Base-by-base conservation (phyloP, 1,284 basidiomycete species). In the Wolfiporia cocos region DNA sequence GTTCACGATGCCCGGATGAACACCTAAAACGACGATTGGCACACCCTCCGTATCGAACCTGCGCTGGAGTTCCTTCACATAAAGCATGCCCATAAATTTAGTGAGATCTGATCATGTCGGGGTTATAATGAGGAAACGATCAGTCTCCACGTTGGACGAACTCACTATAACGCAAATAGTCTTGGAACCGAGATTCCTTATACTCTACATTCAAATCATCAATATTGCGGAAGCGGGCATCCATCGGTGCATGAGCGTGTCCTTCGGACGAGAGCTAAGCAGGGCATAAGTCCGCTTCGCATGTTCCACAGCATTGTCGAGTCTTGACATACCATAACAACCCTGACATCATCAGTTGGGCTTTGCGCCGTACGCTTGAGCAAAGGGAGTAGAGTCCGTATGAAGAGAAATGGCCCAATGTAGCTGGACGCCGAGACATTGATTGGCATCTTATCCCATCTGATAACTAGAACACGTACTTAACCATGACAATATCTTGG, bases 351-450 rank as follows among this genome's bases (percentile, higher is more conserved):
- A 0, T 68, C 59, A 26, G 59, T 61, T 2, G 65, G 63, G 39
- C 67, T 54, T 20, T 64, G 51, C 1, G 71, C 67, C 0, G 76
- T 76, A 34, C 63, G 58, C 39, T 63, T 64, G 20, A 79, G 52
- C 7, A 77, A 49, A 0, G 74, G 71, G 20, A 78, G 64, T 4
- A 80, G 63, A 5, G 63, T 61, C n/a, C 60, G 57, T 3, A 72
- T 75, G 36, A 79, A 65, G 2, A 70, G 63, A 40, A 69, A 71
- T 0, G 66, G 65, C 11, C 69, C 64, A 26, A 79, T 58, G 34
- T 69, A 69, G 39, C 76, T 78, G 37, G 20, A 33, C 11, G 35
- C 7, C 21, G n/a, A 22, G n/a, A 2, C 14, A 26, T 41, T 17
- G 40, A 24, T 12, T 19, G 6, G 41, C 11, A 23, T 17, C 32